phyloP scores from a whole-genome alignment of 805 yeast genomes.

The Debaryomyces tyrocola region DNA sequence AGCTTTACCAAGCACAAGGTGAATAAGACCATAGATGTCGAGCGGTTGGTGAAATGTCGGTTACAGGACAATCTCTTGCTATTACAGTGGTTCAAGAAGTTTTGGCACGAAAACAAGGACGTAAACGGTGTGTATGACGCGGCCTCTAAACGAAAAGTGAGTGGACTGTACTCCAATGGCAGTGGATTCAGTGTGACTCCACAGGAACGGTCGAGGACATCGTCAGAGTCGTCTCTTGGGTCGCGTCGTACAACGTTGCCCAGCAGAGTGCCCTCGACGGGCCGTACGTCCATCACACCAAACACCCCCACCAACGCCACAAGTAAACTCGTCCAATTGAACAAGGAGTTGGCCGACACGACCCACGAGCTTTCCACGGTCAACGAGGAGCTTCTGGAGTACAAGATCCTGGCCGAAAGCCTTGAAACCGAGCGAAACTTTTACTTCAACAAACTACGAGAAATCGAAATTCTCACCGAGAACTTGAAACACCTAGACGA shows the following conservation, averaged over 20 bases:
- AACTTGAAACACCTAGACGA: slow-evolving; percentile 34
- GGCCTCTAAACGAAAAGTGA: slow-evolving; percentile 22
- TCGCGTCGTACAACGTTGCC: slow-evolving; percentile 10
- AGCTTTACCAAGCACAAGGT: slow-evolving; percentile 72
- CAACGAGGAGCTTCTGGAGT: slow-evolving; percentile 56
- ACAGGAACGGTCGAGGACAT: slow-evolving; percentile 4
- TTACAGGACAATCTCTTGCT: slow-evolving; percentile 94
- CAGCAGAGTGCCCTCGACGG: slow-evolving; percentile 17
- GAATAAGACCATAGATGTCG: slow-evolving; percentile 76
- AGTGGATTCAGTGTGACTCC: not conserved
- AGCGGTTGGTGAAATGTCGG: slow-evolving; percentile 77
- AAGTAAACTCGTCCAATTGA: slow-evolving; percentile 14
- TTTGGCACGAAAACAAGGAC: slow-evolving; percentile 76
- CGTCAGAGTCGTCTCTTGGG: slow-evolving; percentile 6
- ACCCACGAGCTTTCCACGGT: slow-evolving; percentile 39
- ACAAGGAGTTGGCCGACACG: slow-evolving; percentile 46
- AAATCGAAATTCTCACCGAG: slow-evolving; percentile 79
- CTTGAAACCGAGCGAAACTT: slow-evolving; percentile 84
- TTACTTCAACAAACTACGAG: slow-evolving; percentile 85
- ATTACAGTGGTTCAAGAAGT: slow-evolving; percentile 85
- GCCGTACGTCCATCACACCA: slow-evolving; percentile 5
- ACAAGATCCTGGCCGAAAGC: slow-evolving; percentile 59
- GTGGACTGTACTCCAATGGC: slow-evolving; percentile 1
- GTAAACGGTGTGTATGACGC: slow-evolving; percentile 70
- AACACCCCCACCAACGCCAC: slow-evolving; percentile 2